Base-by-base conservation (phyloP, 805 yeast genomes). In the Wickerhamiella nectarea region DNA sequence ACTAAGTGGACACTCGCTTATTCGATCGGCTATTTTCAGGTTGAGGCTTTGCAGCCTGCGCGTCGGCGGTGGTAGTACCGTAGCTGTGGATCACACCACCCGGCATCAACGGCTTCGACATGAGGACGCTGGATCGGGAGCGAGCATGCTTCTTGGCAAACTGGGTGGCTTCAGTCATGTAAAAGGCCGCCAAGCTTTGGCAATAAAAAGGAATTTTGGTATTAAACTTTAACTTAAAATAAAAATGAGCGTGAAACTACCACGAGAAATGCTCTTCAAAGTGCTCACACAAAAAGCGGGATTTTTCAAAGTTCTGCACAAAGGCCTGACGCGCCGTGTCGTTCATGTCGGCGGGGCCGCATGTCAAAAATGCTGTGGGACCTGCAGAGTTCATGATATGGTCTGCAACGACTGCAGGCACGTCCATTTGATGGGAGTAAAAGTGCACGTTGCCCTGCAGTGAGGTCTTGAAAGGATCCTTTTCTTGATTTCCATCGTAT, bases 211-310 rank as follows among this genome's bases (percentile, higher is more conserved):
- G n/a, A n/a, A n/a, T n/a, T 15, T 11, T 11, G 4, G 11, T 5
- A 28, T 28, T 28, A 28, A 21, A 21, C 11, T 15, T 28, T 28
- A 28, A 28, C 31, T 28, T 28, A 11, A n/a, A 28, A 12, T 28
- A 11, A 28, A 28, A 14, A 10, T 25, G 28, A 11, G 3, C 9
- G 12, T 11, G 28, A n/a, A n/a, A 28, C 17, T 42, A 52, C 52
- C 52, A 51, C 8, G 45, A 43, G 44, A 49, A 52, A 2, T 51
- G 45, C 37, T 52, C 56, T 22, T 52, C 56, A 28, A 47, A 49
- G 29, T 49, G 50, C 33, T 46, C 50, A 5, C 48, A 44, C 15
- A 40, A 43, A 18, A 34, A 28, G 1, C 26, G 11, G 3, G 50
- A 34, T 20, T 47, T 20, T 12, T 45, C 38, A 6, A 52, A 50